Percentiles rank a stretch among this genome's conserved stretches.
Evolutionary conservation across 2,329 filamentous ascomycete genomes (phyloP).

Genomic region (Gnomoniopsis sp.): DNA sequence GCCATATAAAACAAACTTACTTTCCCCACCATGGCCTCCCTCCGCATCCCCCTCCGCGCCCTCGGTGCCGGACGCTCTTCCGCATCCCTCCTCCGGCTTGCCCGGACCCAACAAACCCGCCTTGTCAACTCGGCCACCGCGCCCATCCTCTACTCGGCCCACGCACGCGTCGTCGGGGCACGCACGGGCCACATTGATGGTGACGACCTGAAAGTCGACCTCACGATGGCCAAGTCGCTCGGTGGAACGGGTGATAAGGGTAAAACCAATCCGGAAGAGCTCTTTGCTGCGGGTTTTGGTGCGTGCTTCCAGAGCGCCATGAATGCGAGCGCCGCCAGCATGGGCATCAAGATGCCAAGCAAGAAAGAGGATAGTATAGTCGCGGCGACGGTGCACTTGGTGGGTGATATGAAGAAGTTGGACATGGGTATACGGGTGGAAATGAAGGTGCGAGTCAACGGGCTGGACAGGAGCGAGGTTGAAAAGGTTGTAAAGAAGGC

Average conservation of each 20-base stretch:
- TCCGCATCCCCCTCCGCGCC: conserved; percentile 1
- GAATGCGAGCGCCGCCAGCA: conserved; percentile 36
- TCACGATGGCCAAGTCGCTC: conserved; percentile 40
- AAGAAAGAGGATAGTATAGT: conserved; percentile 35
- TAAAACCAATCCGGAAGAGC: conserved; percentile 45
- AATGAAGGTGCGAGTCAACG: conserved; percentile 36
- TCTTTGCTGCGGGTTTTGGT: conserved; percentile 45
- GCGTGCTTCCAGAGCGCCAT: conserved; percentile 45
- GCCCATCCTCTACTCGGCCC: conserved; percentile 34
- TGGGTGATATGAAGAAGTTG: conserved; percentile 40
- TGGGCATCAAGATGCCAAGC: conserved; percentile 38
- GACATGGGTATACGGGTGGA: conserved; percentile 42
- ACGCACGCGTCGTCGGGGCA: conserved; percentile 35
- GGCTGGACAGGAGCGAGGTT: conserved; percentile 22
- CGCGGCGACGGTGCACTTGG: conserved; percentile 39
- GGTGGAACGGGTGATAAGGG: conserved; percentile 34
- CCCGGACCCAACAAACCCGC: conserved; percentile 18
- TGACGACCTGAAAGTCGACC: conserved; percentile 29
- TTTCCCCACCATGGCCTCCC: not conserved
- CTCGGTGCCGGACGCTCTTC: not conserved
- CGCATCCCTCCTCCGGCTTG: not conserved
- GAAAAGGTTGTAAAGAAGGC: conserved; percentile 26
- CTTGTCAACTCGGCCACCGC: conserved; percentile 36
- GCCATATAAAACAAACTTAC: not conserved
- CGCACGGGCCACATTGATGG: conserved; percentile 28